Evolutionary conservation across 1,139 yeast genomes (phyloP), one percentile per base, ranked within the genome.

Genomic region (Yamadazyma friedrichii): DNA sequence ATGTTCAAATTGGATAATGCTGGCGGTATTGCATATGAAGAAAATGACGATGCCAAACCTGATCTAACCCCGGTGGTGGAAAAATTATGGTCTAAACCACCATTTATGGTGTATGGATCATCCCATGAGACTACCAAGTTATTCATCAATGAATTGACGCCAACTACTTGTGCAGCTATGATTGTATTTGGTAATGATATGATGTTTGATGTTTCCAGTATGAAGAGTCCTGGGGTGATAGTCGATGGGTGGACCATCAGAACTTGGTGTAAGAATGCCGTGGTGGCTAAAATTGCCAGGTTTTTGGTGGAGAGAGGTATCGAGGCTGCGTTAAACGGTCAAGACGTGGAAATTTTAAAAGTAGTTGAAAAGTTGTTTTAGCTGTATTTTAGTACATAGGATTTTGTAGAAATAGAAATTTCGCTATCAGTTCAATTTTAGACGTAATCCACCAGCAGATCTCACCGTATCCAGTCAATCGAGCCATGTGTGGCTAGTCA

Each of bases 191-290:
- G 96, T 6, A 93, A 95, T 3, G 75, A 76, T 1, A 74, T 93
- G 12, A 64, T 74, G 22, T 89, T 88, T 52, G 96, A 91, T 52
- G 44, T 69, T 2, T 54, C 62, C 2, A 64, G 68, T n/a, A 58
- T 55, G 27, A 65, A 74, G 9, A 76, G 83, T 0, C 84, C 87
- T 0, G 88, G 89, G 37, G 70, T 84, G 42, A 74, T 84, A 22
- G 57, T 89, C 43, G 95, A 86, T 54, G 73, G 76, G 38, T 86
- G 96, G 96, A 89, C 95, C 8, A 69, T 93, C 28, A 70, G 87
- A 49, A 87, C 96, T 2, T 89, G 98, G 97, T 87, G 96, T 49
- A 85, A 94, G 52, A 88, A 91, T 55, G 98, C 94, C 1, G 95
- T 93, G 4, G 66, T 91, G 40, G 75, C 89, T 31, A 86, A 86